A percentile compares a stretch with the other conserved stretches of the same genome.
phyloP scores from a whole-genome alignment of 306 rosid species.

The Echinosophora koreensis region DNA sequence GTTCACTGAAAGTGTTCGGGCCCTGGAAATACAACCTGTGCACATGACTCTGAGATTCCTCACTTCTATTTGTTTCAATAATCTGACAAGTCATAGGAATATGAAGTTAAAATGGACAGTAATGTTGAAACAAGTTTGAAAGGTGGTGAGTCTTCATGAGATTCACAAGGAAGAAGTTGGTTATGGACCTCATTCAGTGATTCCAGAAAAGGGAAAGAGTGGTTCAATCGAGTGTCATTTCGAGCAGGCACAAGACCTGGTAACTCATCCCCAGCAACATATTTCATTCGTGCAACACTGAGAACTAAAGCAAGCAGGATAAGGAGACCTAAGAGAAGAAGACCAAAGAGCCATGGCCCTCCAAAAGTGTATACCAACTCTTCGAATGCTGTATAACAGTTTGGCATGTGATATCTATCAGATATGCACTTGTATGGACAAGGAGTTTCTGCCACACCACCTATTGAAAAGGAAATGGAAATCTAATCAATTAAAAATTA shows the following conservation, averaged over 20 bases:
- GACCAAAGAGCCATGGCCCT: conserved; percentile 92
- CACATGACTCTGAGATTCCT: conserved; percentile 93
- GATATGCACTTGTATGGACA: conserved; percentile 93
- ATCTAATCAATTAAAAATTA: conserved; percentile 40
- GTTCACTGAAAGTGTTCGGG: conserved; percentile 95
- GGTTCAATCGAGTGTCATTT: conserved; percentile 74
- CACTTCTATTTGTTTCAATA: conserved; percentile 91
- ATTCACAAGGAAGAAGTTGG: conserved; percentile 43
- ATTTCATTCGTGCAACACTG: conserved; percentile 93
- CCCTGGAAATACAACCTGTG: conserved; percentile 97
- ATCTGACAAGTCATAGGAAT: conserved; percentile 66
- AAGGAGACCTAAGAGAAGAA: conserved; percentile 77
- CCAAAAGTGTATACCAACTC: conserved; percentile 98
- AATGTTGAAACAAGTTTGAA: conserved; percentile 32
- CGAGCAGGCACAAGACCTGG: conserved; percentile 70
- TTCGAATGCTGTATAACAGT: conserved; percentile 92
- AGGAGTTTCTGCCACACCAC: conserved; percentile 88
- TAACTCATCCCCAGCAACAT: conserved; percentile 76
- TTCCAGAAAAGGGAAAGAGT: conserved; percentile 95
- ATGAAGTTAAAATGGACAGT: conserved; percentile 26
- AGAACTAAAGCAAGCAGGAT: conserved; percentile 83
- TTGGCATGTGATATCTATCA: conserved; percentile 96
- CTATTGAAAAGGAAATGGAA: conserved; percentile 54
- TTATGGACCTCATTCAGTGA: conserved; percentile 88
- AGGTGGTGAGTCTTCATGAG: conserved; percentile 31